Evolutionary conservation across 176 grass and related monocot species (phyloP), one percentile per base, ranked within the genome.

Genomic region (Phragmites australis): DNA sequence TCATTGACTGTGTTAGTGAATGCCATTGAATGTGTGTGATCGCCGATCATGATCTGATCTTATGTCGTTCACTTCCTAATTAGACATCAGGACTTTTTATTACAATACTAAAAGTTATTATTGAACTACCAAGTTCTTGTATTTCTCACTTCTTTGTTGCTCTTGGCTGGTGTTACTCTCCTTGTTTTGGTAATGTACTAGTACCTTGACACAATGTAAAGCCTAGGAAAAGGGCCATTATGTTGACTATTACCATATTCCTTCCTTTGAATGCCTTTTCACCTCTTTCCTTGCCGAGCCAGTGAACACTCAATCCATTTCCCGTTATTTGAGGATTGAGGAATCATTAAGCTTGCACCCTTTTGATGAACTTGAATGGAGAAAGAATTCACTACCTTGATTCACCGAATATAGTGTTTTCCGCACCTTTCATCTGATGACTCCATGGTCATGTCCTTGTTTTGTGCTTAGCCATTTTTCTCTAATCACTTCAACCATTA

Each of bases 311-410:
- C 70, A 2, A 32, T 65, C 54, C 63, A 23, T 76, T 69, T 34
- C 50, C 37, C 25, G 68, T 61, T 76, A 43, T 43, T 12, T 22
- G 45, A 52, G 53, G 44, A 60, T 45, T 19, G 23, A 41, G 0
- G 32, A 27, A 49, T 78, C 10, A 49, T 6, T 26, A 0, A 49
- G 43, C 10, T 78, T 78, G 60, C 60, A 51, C 59, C 11, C 1
- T 78, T 60, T 68, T 40, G 9, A 68, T n/a, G 29, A 68, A 68
- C 70, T 86, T 86, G 30, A 74, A 34, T 86, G 19, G 48, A 66
- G 27, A 56, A 63, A 65, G 39, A 58, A 60, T 17, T 42, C 13
- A 21, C 39, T 47, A 26, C 16, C 21, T 73, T 65, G 25, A 78
- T 54, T 34, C 23, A 8, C n/a, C 55, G 37, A 41, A 34, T 21